Evolutionary conservation across 2,329 filamentous ascomycete genomes (phyloP), one percentile per base, ranked within the genome.

Genomic region (Periconia sp.): DNA sequence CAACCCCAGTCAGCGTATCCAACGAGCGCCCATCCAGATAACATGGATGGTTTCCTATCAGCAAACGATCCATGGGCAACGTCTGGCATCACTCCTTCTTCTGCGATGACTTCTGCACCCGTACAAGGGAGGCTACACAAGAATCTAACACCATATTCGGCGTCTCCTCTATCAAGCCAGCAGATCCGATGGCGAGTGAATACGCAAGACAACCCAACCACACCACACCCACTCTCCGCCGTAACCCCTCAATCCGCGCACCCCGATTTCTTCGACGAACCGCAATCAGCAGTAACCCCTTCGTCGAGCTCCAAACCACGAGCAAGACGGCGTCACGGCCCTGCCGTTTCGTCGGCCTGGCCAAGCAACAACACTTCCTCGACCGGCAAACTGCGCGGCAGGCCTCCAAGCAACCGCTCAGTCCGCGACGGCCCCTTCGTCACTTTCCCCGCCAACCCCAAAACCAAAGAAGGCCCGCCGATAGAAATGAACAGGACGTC

Each of bases 301-400:
- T 45, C 33, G 3, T 85, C 82, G 49, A 70, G 71, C 45, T 66
- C 74, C 13, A 72, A 73, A 35, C 86, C 81, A 57, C 73, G 82
- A 54, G 73, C 79, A 6, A 73, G 82, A 50, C 80, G 87, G 51
- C 84, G 90, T 3, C 89, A 95, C 69, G 92, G 92, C 0, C 89
- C 91, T 0, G 91, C 90, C 7, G 91, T 96, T 0, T 96, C 92
- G 1, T 96, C 92, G 10, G 92, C 92, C 1, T 97, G 92, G 92
- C 85, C 88, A 51, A 85, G 85, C 58, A 84, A 82, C 54, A 83
- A 83, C 15, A 79, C 81, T 40, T 79, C 85, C 13, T 77, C 83
- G 1, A 84, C 81, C 5, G 87, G 88, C 1, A 95, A 92, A 70
- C 81, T 89, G 14, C 81, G 92, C 59, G 92, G 92, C 7, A 81